phyloP scores from a whole-genome alignment of 495 filamentous ascomycete genomes.

The Aspergillus panamensis region DNA sequence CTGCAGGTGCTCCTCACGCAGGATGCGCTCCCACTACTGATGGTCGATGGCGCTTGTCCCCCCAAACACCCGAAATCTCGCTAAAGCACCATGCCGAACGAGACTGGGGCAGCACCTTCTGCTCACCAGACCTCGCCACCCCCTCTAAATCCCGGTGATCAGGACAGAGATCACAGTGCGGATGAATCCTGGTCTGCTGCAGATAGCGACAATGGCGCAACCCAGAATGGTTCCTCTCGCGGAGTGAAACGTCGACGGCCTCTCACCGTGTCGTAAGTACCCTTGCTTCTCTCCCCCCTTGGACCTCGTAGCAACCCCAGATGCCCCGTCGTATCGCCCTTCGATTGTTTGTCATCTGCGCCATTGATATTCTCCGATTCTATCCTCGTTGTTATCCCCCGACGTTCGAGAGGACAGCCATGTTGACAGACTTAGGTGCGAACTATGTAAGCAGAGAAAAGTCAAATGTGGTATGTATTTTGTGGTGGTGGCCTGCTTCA shows the following conservation, averaged over 20 bases:
- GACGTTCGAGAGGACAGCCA: conserved; percentile 1
- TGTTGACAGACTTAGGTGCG: conserved; percentile 54
- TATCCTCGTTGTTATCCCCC: neutral
- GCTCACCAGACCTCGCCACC: conserved; percentile 27
- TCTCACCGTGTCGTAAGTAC: conserved; percentile 45
- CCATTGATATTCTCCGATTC: neutral
- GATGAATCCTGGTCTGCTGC: conserved; percentile 38
- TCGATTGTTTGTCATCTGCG: neutral
- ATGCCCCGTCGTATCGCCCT: neutral
- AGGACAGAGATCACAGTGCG: conserved; percentile 35
- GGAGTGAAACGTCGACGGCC: conserved; percentile 44
- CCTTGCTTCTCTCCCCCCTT: neutral
- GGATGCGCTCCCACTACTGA: conserved; percentile 9
- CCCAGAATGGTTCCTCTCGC: conserved; percentile 33
- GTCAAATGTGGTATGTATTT: conserved; percentile 63
- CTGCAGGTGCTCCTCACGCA: neutral
- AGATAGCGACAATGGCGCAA: conserved; percentile 36
- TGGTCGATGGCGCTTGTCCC: neutral
- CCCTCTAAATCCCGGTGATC: conserved; percentile 23
- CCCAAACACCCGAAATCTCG: conserved; percentile 22
- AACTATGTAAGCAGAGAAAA: conserved; percentile 81
- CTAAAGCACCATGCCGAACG: conserved; percentile 44
- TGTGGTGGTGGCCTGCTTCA: neutral
- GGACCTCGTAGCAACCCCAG: neutral
- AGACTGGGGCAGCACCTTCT: conserved; percentile 21